These are phyloP conservation scores for Nymphaea colorata DNA, from an alignment of 164 flowering plant species.

Conservation along the genomic window DNA sequence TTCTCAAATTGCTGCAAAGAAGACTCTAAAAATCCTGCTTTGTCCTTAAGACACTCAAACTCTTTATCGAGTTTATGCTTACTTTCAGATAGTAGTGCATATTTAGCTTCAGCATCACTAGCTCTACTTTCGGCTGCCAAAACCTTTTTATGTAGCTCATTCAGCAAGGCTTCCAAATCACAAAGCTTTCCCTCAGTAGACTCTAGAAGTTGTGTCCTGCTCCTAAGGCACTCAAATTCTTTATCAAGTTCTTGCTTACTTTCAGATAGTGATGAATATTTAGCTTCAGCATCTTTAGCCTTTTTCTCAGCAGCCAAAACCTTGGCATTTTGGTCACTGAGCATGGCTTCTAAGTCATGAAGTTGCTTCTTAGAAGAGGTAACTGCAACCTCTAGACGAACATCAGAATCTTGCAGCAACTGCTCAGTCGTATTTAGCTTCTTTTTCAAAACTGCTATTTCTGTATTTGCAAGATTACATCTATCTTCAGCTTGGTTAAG, in stretches of 20 bases:
- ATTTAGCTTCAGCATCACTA: background rate
- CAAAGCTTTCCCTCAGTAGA: background rate
- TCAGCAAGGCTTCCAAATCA: background rate
- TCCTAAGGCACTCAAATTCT: background rate
- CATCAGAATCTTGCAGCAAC: background rate
- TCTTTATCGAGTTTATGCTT: background rate
- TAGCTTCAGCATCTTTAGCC: background rate
- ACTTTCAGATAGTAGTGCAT: background rate
- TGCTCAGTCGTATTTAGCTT: conserved; percentile 32
- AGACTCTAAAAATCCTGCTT: background rate
- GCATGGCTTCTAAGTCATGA: background rate
- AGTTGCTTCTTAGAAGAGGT: background rate
- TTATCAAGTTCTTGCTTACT: background rate
- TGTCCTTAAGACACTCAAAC: background rate
- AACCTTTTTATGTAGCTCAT: background rate
- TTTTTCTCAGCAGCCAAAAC: background rate
- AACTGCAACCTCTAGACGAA: background rate
- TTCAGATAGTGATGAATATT: background rate
- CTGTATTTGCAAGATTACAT: conserved; percentile 21
- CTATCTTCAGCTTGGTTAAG: conserved; percentile 30
- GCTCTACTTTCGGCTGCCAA: background rate
- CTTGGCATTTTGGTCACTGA: background rate
- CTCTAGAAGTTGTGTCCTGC: background rate
- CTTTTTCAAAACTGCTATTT: conserved; percentile 29
- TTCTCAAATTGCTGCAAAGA: too few species aligned